phyloP scores from a whole-genome alignment of 495 filamentous ascomycete species.

The Talaromyces liani region DNA sequence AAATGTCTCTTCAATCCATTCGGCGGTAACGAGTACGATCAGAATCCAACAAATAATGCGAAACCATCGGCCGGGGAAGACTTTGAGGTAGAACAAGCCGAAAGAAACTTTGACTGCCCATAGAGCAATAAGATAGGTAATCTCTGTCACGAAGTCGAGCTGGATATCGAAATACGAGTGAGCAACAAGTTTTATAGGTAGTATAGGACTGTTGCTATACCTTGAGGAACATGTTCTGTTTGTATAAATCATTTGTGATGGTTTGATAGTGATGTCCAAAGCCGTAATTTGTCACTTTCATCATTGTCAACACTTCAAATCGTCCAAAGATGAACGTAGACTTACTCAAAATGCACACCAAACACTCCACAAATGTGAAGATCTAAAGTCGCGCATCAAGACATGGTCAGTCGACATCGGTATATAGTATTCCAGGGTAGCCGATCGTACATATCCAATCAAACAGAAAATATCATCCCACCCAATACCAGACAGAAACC shows the following conservation, averaged over 20 bases:
- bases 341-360: conserved; percentile 16
- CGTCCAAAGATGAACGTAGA: background rate
- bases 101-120: conserved; percentile 20
- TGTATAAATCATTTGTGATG: background rate
- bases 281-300: conserved; percentile 18
- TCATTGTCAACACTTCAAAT: conserved; percentile 2
- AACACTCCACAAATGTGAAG: conserved; percentile 15
- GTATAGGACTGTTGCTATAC: conserved; percentile 3
- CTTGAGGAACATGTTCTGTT: conserved; percentile 15
- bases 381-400: conserved; percentile 8
- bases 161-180: background rate
- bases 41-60: conserved; percentile 13
- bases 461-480: conserved; percentile 17
- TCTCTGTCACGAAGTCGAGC: conserved; percentile 17
- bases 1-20: conserved; percentile 13
- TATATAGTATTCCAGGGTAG: background rate
- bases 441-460: conserved; percentile 13
- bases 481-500: conserved; percentile 17
- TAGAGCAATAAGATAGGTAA: conserved; percentile 15
- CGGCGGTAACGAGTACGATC: conserved; percentile 10
- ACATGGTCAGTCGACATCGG: background rate
- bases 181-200: background rate
- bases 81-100: conserved; percentile 16
- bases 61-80: conserved; percentile 15
- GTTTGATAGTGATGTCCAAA: conserved; percentile 18